Conservation (phyloP, 176 grass and related monocot genomes). For the Carex cristatella region DNA sequence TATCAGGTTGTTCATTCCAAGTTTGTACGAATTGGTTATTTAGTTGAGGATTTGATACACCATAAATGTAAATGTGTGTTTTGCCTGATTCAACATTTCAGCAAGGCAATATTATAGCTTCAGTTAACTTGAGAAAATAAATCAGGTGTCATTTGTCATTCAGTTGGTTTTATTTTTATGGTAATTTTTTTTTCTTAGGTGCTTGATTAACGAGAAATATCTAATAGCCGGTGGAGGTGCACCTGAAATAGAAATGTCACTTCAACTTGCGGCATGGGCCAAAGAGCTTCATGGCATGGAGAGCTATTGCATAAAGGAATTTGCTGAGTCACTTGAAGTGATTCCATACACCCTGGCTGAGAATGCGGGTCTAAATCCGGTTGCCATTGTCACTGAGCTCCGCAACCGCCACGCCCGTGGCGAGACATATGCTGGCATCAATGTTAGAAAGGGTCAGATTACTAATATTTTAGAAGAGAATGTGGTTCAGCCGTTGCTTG, state of each 20-base stretch:
- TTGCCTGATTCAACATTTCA: not conserved
- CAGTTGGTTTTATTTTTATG: not conserved
- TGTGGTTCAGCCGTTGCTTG: slow-evolving; percentile 68
- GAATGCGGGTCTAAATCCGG: slow-evolving; percentile 80
- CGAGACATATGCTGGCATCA: slow-evolving; percentile 68
- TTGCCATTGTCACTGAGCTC: slow-evolving; percentile 70
- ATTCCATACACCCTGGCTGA: slow-evolving; percentile 82
- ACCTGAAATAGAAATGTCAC: slow-evolving; percentile 88
- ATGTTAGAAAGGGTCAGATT: slow-evolving; percentile 82
- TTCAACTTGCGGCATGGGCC: slow-evolving; percentile 69
- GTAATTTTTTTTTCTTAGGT: slow-evolving; percentile 25
- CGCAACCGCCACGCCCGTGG: slow-evolving; percentile 71
- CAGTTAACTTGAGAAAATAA: not conserved
- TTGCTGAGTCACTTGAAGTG: slow-evolving; percentile 74
- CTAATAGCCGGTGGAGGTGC: slow-evolving; percentile 87
- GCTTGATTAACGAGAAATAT: slow-evolving; percentile 80
- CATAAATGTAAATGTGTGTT: not conserved
- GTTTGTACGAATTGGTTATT: not conserved
- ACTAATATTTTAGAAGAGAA: slow-evolving; percentile 90
- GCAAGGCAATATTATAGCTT: not conserved
- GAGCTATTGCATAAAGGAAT: slow-evolving; percentile 93
- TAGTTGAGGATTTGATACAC: not conserved
- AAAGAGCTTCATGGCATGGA: slow-evolving; percentile 87
- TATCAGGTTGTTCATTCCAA: not conserved
- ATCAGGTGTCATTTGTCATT: not conserved